Percentiles rank a stretch among this genome's conserved stretches.
These are phyloP conservation scores for Mucor sp. DNA, from an alignment of 371 early-diverging fungal genomes.

Conservation along the genomic window DNA sequence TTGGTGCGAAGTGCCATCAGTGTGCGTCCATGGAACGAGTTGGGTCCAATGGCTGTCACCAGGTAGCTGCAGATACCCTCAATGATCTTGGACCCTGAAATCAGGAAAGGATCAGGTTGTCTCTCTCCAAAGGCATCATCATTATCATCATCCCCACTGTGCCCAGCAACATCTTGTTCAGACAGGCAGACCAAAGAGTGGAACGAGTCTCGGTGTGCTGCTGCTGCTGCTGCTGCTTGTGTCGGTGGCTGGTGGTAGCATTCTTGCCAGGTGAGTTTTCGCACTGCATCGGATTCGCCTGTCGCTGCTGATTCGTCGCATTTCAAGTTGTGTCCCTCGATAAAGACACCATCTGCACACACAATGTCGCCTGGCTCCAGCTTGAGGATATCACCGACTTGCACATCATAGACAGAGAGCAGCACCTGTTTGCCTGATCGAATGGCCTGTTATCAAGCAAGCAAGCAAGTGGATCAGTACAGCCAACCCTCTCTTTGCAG, in stretches of 20 bases:
- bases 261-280: constrained; percentile 40
- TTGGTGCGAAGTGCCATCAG: constrained; percentile 69
- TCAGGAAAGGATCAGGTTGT: constrained; percentile 63
- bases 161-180: background rate
- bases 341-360: constrained; percentile 85
- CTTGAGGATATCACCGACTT: constrained; percentile 87
- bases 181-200: background rate
- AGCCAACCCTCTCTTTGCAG: too few relatives aligned
- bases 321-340: constrained; percentile 79
- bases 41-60: constrained; percentile 69
- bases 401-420: constrained; percentile 80
- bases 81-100: constrained; percentile 74
- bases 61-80: constrained; percentile 79
- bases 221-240: too few relatives aligned
- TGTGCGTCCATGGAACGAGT: constrained; percentile 77
- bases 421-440: constrained; percentile 73
- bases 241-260: constrained; percentile 13
- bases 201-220: background rate
- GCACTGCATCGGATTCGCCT: constrained; percentile 87
- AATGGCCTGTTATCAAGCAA: constrained; percentile 52
- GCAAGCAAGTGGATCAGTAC: too few relatives aligned
- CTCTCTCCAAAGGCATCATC: background rate
- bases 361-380: constrained; percentile 94
- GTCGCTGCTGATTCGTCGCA: constrained; percentile 93
- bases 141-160: background rate